Evolutionary conservation across 2,329 filamentous ascomycete species (phyloP).

Genomic region (Blastomyces percursus): DNA sequence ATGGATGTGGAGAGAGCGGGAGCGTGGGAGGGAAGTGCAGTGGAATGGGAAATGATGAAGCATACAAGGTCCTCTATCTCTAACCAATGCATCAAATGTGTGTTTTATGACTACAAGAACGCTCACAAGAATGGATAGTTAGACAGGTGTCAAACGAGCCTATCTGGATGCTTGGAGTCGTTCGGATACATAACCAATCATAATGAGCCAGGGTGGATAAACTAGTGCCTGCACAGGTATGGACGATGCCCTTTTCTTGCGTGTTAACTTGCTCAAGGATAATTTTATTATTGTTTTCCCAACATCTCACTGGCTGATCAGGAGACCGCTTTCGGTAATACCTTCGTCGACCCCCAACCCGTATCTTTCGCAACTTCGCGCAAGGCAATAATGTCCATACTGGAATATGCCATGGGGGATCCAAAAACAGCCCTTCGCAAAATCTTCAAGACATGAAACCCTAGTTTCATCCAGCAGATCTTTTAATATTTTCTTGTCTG

Average conservation of each 20-base stretch:
- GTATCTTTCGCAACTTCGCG: neutral
- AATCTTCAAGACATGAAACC: neutral
- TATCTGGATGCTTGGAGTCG: neutral
- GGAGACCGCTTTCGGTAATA: neutral
- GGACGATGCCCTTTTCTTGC: neutral
- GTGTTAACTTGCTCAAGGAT: neutral
- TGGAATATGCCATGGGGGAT: neutral
- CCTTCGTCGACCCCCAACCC: neutral
- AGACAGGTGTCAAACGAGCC: neutral
- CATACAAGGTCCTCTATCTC: neutral
- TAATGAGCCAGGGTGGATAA: neutral
- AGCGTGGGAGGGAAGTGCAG: neutral
- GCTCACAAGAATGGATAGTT: neutral
- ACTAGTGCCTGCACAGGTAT: neutral
- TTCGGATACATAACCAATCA: neutral
- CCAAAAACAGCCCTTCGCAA: neutral
- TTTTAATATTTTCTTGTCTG: neutral
- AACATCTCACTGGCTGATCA: neutral
- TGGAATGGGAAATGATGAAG: neutral
- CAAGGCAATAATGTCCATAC: neutral
- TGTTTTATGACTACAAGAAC: neutral
- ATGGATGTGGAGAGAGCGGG: neutral
- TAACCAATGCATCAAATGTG: neutral
- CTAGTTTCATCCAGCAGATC: neutral
- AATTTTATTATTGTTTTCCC: neutral